Base-by-base conservation (phyloP, 345 rosid species). In the Citrus australasica region DNA sequence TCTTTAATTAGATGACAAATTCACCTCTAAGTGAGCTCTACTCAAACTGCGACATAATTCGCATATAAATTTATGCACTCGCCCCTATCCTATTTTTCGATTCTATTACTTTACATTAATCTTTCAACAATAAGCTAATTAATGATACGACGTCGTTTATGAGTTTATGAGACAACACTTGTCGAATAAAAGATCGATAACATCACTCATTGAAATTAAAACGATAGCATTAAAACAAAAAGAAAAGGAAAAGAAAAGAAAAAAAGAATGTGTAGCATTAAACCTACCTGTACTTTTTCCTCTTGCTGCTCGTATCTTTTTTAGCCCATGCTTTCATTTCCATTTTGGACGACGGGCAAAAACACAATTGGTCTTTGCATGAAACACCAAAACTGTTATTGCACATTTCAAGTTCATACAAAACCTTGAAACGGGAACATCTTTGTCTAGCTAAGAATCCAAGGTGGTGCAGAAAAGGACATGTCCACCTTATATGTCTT, bases 401-500 rank as follows among this genome's bases (percentile, higher is more conserved):
- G 25, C 13, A 38, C 4, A 24, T 58, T 76, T 46, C 56, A 28
- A 74, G 32, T 66, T 30, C 59, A 30, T 59, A 32, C 38, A 46
- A 76, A 25, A 62, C 51, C n/a, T 56, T 35, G n/a, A 38, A 67
- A 77, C 61, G 71, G 76, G 74, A 76, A 58, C 76, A 65, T 72
- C 37, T 64, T 46, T 73, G 75, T 67, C 72, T 62, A 4, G 25
- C 16, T 61, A 35, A 65, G 74, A 56, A 16, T 53, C 58, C 58
- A 53, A 53, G 58, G 27, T 56, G 67, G 19, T 25, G 33, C 11
- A 37, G 77, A 78, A 63, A 79, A 73, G 9, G 78, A 79, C 81
- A 37, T 35, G 35, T 83, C 86, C 65, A 79, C 33, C 16, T 10
- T 33, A 10, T 33, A 10, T 80, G 84, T 67, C 83, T 76, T 71